phyloP scores from a whole-genome alignment of 768 basidiomycete species.

The Coprinellus micaceus region DNA sequence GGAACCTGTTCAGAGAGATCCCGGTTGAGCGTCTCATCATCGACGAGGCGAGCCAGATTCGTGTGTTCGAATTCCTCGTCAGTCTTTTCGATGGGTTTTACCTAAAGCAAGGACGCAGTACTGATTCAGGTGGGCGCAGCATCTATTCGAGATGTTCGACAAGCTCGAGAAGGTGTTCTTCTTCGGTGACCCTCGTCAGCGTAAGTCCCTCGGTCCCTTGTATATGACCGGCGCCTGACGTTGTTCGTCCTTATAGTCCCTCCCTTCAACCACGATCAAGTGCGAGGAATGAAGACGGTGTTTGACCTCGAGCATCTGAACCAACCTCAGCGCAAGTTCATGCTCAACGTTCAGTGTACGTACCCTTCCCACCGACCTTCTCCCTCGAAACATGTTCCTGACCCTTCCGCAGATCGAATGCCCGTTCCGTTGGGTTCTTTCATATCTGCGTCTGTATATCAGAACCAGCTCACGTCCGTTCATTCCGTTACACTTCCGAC shows the following conservation, averaged over 20 bases:
- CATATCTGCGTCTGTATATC: slow-evolving; percentile 45
- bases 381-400: neutral
- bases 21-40: slow-evolving; percentile 47
- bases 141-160: slow-evolving; percentile 39
- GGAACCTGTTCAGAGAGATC: slow-evolving; percentile 31
- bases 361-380: neutral
- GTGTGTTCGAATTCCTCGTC: slow-evolving; percentile 46
- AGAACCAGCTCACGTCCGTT: slow-evolving; percentile 32
- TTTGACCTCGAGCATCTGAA: slow-evolving; percentile 43
- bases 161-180: slow-evolving; percentile 43
- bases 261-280: slow-evolving; percentile 44
- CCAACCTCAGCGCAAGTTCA: slow-evolving; percentile 19
- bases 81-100: too few relatives aligned
- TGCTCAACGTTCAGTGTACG: slow-evolving; percentile 50
- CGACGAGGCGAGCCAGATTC: slow-evolving; percentile 56
- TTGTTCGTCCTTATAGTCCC: slow-evolving; percentile 37
- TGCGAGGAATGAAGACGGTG: slow-evolving; percentile 37
- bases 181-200: slow-evolving; percentile 53
- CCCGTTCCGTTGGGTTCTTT: slow-evolving; percentile 46
- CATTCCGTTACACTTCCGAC: slow-evolving; percentile 30
- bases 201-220: slow-evolving; percentile 25
- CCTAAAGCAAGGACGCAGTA: too few relatives aligned
- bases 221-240: neutral
- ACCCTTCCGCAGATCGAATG: slow-evolving; percentile 43
- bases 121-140: too few relatives aligned